A percentile compares a stretch with the other conserved stretches of the same genome.
Conservation (phyloP, 1,284 basidiomycete genomes). For the Schizopora paradoxa region DNA sequence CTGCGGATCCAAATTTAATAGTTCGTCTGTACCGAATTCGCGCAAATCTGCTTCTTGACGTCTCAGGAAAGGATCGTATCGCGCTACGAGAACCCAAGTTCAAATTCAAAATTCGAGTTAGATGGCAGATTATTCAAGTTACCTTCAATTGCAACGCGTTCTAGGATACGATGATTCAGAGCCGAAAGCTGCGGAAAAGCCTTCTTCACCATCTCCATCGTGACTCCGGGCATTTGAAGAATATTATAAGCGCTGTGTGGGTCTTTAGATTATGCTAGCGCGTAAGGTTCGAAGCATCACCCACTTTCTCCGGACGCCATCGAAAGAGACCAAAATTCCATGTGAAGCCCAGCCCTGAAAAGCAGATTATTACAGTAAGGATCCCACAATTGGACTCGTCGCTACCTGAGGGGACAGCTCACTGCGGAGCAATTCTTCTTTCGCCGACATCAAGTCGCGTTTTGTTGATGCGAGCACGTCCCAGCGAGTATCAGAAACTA, state of each 20-base stretch:
- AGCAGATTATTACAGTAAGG: slow-evolving; percentile 4
- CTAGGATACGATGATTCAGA: slow-evolving; percentile 48
- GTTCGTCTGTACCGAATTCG: slow-evolving; percentile 74
- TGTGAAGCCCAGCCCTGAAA: slow-evolving; percentile 50
- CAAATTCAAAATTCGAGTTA: background rate
- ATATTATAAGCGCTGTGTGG: slow-evolving; percentile 65
- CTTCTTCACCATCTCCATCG: slow-evolving; percentile 38
- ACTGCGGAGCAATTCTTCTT: slow-evolving; percentile 43
- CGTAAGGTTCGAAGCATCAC: slow-evolving; percentile 11
- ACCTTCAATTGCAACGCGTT: slow-evolving; percentile 73
- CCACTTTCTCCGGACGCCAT: slow-evolving; percentile 60
- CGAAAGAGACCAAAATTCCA: slow-evolving; percentile 51
- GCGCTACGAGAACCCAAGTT: slow-evolving; percentile 40
- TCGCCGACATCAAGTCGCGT: slow-evolving; percentile 45
- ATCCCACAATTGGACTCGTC: background rate
- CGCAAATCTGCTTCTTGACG: slow-evolving; percentile 74
- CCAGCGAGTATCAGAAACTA: slow-evolving; percentile 67
- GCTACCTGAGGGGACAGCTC: slow-evolving; percentile 55
- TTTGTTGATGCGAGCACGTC: slow-evolving; percentile 41
- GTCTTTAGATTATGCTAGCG: background rate
- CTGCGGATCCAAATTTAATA: slow-evolving; percentile 58
- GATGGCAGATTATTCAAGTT: slow-evolving; percentile 18
- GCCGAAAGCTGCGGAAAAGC: slow-evolving; percentile 52
- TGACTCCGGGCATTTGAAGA: slow-evolving; percentile 59
- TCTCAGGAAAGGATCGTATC: slow-evolving; percentile 55